Conservation (phyloP, 31 red algal genomes). For the Bonnemaisonia californica region DNA sequence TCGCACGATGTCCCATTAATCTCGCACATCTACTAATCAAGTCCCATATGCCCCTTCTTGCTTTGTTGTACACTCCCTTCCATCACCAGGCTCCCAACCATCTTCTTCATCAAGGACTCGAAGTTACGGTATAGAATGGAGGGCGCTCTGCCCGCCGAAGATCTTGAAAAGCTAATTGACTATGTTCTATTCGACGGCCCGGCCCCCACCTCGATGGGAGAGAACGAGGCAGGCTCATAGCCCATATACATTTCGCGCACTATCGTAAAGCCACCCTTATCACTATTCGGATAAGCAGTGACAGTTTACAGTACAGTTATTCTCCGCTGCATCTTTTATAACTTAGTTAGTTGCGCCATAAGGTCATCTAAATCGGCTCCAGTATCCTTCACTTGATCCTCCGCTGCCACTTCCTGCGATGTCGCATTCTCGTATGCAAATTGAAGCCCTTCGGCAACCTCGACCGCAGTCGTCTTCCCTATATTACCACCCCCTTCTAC, state of each 20-base stretch:
- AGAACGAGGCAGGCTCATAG: too few species aligned
- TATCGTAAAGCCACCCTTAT: too few species aligned
- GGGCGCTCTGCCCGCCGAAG: constrained; percentile 63
- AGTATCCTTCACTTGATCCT: constrained; percentile 55
- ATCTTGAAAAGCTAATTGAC: constrained; percentile 69
- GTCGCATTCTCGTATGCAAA: constrained; percentile 44
- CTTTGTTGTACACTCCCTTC: not conserved
- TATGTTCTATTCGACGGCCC: constrained; percentile 71
- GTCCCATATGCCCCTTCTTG: too few species aligned
- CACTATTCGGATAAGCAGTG: too few species aligned
- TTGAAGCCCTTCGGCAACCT: constrained; percentile 45
- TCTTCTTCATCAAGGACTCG: constrained; percentile 81
- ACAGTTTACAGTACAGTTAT: too few species aligned
- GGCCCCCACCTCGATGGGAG: not conserved
- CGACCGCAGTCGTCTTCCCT: not conserved
- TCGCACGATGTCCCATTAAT: too few species aligned
- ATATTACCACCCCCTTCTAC: not conserved
- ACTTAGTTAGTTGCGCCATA: constrained; percentile 62
- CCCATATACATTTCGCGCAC: too few species aligned
- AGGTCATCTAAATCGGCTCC: constrained; percentile 61
- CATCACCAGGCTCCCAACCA: constrained; percentile 63
- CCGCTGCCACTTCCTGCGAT: not conserved
- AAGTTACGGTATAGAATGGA: constrained; percentile 82
- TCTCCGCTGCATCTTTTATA: too few species aligned
- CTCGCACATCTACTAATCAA: too few species aligned